Evolutionary conservation across 306 rosid species (phyloP).

Genomic region (Inga laurina): DNA sequence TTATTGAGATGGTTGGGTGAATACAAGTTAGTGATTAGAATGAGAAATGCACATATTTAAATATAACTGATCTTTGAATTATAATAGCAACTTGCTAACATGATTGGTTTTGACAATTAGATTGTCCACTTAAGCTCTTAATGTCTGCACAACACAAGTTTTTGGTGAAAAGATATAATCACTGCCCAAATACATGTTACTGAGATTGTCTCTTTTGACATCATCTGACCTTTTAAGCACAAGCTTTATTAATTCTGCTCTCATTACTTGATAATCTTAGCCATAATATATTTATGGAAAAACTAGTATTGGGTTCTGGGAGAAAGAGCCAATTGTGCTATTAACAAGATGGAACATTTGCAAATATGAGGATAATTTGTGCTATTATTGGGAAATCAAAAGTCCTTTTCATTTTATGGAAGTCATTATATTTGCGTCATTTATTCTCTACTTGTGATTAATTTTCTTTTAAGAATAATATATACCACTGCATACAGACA

Average conservation of each 20-base stretch:
- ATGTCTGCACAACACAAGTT: slow-evolving; percentile 16
- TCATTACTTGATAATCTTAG: not conserved
- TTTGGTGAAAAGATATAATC: slow-evolving; percentile 27
- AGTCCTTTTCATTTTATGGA: slow-evolving; percentile 21
- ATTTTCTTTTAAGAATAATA: slow-evolving; percentile 22
- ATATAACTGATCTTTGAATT: slow-evolving; percentile 7
- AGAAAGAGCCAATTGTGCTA: slow-evolving; percentile 17
- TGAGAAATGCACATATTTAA: slow-evolving; percentile 17
- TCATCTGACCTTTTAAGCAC: not conserved
- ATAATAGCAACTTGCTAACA: not conserved
- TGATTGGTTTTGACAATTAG: slow-evolving; percentile 21
- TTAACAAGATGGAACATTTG: slow-evolving; percentile 22
- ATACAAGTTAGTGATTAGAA: slow-evolving; percentile 21
- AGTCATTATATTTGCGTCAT: slow-evolving; percentile 22
- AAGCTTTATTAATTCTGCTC: not conserved
- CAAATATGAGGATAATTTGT: slow-evolving; percentile 14
- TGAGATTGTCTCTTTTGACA: slow-evolving; percentile 15
- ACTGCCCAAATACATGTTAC: slow-evolving; percentile 4
- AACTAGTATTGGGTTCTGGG: slow-evolving; percentile 6
- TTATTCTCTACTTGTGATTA: slow-evolving; percentile 20
- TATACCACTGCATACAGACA: not conserved
- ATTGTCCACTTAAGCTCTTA: slow-evolving; percentile 15
- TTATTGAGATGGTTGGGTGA: slow-evolving; percentile 25
- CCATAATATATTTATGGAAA: slow-evolving; percentile 18
- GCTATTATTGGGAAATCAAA: slow-evolving; percentile 19